Percentiles rank a stretch among this genome's conserved stretches.
These are phyloP conservation scores for Piper longum DNA, from an alignment of 164 flowering plant genomes.

Conservation along the genomic window DNA sequence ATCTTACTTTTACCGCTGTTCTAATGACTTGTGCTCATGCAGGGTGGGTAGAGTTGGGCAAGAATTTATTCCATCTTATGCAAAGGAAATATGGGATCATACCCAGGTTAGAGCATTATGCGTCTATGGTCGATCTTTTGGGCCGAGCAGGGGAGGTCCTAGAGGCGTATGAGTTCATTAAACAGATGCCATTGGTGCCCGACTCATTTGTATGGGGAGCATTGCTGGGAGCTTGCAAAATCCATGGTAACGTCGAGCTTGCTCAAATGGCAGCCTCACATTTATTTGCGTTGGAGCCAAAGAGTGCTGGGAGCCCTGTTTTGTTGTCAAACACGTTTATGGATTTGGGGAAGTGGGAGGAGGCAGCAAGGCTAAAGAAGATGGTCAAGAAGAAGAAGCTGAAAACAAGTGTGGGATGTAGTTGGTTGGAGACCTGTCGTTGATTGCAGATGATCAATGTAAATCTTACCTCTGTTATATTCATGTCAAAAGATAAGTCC, in stretches of 20 bases:
- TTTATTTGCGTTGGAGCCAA: conserved; percentile 53
- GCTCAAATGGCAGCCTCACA: conserved; percentile 55
- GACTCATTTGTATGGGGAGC: conserved; percentile 90
- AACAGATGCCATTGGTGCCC: conserved; percentile 53
- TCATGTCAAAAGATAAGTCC: neutral
- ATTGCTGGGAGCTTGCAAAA: conserved; percentile 65
- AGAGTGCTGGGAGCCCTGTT: conserved; percentile 38
- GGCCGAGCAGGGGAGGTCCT: conserved; percentile 64
- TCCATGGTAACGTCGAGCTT: conserved; percentile 55
- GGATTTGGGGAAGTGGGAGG: conserved; percentile 46
- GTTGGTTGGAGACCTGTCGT: conserved; percentile 42
- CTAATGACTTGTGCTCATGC: conserved; percentile 68
- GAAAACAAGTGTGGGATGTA: conserved; percentile 38
- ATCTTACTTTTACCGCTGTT: conserved; percentile 61
- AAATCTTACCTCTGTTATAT: neutral
- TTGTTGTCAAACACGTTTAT: conserved; percentile 47
- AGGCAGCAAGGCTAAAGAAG: conserved; percentile 45
- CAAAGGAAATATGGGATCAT: conserved; percentile 36
- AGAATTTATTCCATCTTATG: conserved; percentile 37
- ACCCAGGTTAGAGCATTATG: conserved; percentile 76
- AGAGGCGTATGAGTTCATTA: conserved; percentile 56
- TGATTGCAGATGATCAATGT: too few relatives aligned
- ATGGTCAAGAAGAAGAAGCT: conserved; percentile 35
- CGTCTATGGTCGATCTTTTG: conserved; percentile 73
- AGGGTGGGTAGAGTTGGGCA: conserved; percentile 50